Conservation (phyloP, 495 filamentous ascomycete genomes). For the Podospora appendiculata region DNA sequence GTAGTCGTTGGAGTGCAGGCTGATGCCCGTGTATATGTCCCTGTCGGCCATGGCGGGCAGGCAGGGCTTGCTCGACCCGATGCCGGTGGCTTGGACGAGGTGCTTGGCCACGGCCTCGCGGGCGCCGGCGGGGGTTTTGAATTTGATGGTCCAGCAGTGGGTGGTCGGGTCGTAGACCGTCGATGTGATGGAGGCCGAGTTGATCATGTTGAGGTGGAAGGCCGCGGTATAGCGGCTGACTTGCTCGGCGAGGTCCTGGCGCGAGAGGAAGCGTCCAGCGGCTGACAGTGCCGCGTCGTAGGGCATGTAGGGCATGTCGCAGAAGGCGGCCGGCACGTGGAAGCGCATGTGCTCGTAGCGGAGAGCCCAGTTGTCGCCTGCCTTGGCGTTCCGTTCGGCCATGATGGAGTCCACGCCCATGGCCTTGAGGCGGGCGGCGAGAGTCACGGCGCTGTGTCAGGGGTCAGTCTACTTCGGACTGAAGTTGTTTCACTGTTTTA, state of each 20-base stretch:
- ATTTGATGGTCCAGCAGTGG: constrained; percentile 15
- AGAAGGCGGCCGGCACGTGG: constrained; percentile 20
- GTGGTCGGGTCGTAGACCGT: constrained; percentile 12
- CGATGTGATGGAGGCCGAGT: constrained; percentile 16
- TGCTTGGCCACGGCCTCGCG: constrained; percentile 14
- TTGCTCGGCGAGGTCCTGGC: constrained; percentile 21
- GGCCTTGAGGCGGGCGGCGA: constrained; percentile 26
- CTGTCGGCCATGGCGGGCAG: constrained; percentile 11
- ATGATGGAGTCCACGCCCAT: constrained; percentile 26
- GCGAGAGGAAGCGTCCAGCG: constrained; percentile 8
- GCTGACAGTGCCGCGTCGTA: constrained; percentile 8
- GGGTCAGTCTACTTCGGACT: background rate
- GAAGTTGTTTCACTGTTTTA: too few species aligned
- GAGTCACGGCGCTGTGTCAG: constrained; percentile 9
- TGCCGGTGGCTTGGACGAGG: constrained; percentile 27
- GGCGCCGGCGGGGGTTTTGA: constrained; percentile 4
- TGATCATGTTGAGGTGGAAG: constrained; percentile 23
- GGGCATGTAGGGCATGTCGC: constrained; percentile 19
- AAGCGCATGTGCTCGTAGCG: constrained; percentile 27
- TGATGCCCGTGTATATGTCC: constrained; percentile 16
- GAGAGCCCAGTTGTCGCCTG: constrained; percentile 28
- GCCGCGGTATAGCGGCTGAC: constrained; percentile 12
- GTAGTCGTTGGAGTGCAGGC: constrained; percentile 19
- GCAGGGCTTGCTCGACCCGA: constrained; percentile 16
- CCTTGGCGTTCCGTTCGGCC: constrained; percentile 19